These are phyloP conservation scores for Backusella circina DNA, from an alignment of 192 early-diverging fungal genomes.

Conservation along the genomic window DNA sequence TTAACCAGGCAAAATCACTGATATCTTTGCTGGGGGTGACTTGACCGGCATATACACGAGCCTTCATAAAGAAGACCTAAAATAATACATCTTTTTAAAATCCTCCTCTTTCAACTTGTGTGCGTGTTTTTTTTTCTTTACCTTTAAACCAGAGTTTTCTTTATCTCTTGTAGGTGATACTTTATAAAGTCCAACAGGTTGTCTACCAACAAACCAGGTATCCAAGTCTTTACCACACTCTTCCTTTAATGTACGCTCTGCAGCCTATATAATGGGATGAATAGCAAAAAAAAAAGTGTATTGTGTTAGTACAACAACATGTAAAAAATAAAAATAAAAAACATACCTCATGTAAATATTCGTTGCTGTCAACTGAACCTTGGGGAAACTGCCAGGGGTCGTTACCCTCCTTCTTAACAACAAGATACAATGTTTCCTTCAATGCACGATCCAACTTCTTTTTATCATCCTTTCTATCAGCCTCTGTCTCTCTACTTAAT, in stretches of 20 bases:
- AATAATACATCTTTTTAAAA: no score
- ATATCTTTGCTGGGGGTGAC: slow-evolving; percentile 54
- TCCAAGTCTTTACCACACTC: slow-evolving; percentile 75
- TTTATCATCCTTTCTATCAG: slow-evolving; percentile 61
- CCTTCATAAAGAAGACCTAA: slow-evolving; percentile 84
- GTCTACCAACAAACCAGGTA: slow-evolving; percentile 82
- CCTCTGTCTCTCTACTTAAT: slow-evolving; percentile 54
- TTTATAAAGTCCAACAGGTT: slow-evolving; percentile 72
- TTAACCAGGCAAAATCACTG: slow-evolving; percentile 75
- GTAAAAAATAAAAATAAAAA: background rate
- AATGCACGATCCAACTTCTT: slow-evolving; percentile 76
- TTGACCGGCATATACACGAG: slow-evolving; percentile 58
- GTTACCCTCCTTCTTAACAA: slow-evolving; percentile 56
- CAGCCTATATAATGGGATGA: slow-evolving; percentile 48
- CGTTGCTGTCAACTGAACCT: slow-evolving; percentile 55
- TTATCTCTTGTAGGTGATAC: slow-evolving; percentile 13
- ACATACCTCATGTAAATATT: slow-evolving; percentile 68
- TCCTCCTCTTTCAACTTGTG: background rate
- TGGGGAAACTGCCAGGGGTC: slow-evolving; percentile 74
- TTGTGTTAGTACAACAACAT: background rate
- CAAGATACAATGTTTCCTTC: slow-evolving; percentile 74
- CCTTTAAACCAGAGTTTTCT: slow-evolving; percentile 47
- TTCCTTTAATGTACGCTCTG: slow-evolving; percentile 65
- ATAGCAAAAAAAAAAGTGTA: background rate
- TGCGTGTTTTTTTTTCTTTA: background rate